Conservation (phyloP, 306 rosid species). For the Cicer bijugum region DNA sequence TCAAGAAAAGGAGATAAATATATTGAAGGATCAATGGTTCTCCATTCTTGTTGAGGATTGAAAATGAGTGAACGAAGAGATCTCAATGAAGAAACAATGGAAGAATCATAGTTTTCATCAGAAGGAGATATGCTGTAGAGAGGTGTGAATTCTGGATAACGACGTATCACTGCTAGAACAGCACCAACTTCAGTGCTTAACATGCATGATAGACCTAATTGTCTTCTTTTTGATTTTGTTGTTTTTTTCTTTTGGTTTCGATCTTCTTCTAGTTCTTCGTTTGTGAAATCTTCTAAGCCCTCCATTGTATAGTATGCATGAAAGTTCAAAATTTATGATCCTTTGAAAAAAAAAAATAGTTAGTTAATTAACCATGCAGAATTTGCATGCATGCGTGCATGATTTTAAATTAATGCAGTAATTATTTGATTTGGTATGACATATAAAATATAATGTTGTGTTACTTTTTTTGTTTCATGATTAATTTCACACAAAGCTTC, state of each 20-base stretch:
- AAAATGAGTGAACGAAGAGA: constrained; percentile 79
- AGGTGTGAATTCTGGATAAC: constrained; percentile 52
- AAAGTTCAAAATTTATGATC: not conserved
- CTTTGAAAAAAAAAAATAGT: not conserved
- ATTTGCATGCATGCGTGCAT: not conserved
- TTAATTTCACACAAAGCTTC: not conserved
- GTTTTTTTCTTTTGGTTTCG: constrained; percentile 23
- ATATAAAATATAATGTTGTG: not conserved
- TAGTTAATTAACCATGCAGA: not conserved
- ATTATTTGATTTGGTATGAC: not conserved
- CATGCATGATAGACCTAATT: constrained; percentile 84
- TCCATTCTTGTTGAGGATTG: constrained; percentile 82
- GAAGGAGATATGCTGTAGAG: constrained; percentile 37
- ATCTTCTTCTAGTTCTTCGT: constrained; percentile 18
- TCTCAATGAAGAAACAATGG: constrained; percentile 62
- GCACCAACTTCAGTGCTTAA: constrained; percentile 86
- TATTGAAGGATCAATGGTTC: constrained; percentile 69
- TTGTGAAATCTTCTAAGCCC: constrained; percentile 24
- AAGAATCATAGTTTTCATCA: constrained; percentile 58
- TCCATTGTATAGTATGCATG: constrained; percentile 37
- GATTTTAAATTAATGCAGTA: not conserved
- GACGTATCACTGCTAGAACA: constrained; percentile 77
- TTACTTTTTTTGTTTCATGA: not conserved
- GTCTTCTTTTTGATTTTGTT: constrained; percentile 50
- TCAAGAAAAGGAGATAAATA: constrained; percentile 79